Evolutionary conservation across 1,284 basidiomycete species (phyloP).

Genomic region (Apiotrichum mycotoxinovorans): DNA sequence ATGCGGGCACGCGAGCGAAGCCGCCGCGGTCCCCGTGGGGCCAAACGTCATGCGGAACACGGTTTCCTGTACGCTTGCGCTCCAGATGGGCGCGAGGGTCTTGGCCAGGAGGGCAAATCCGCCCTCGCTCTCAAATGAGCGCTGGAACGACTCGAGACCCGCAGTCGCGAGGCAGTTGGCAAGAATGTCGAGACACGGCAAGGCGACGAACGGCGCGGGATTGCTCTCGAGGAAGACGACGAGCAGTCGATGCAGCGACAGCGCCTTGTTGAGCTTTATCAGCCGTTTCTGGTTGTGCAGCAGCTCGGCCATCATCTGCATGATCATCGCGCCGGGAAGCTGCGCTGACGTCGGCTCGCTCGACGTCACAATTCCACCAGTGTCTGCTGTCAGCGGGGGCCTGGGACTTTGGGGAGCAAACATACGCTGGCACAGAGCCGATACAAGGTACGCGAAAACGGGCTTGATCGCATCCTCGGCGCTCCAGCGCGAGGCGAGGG

Average conservation of each 20-base stretch:
- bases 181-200: constrained; percentile 43
- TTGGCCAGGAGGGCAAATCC: constrained; percentile 44
- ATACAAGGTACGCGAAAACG: constrained; percentile 76
- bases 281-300: constrained; percentile 29
- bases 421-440: constrained; percentile 69
- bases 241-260: constrained; percentile 48
- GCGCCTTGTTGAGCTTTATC: constrained; percentile 42
- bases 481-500: constrained; percentile 41
- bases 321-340: constrained; percentile 35
- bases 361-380: constrained; percentile 6
- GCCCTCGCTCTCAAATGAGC: constrained; percentile 47
- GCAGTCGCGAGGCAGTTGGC: constrained; percentile 35
- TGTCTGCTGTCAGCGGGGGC: constrained; percentile 5
- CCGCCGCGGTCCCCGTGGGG: constrained; percentile 11
- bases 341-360: constrained; percentile 36
- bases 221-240: constrained; percentile 49
- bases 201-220: constrained; percentile 38
- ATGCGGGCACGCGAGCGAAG: constrained; percentile 26
- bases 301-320: constrained; percentile 38
- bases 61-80: constrained; percentile 30
- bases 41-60: constrained; percentile 35
- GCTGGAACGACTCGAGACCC: constrained; percentile 40
- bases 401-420: background rate
- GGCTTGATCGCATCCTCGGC: constrained; percentile 65
- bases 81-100: constrained; percentile 39